These are phyloP conservation scores for Xylaria polymorpha DNA, from an alignment of 2,329 filamentous ascomycete genomes.

Conservation along the genomic window DNA sequence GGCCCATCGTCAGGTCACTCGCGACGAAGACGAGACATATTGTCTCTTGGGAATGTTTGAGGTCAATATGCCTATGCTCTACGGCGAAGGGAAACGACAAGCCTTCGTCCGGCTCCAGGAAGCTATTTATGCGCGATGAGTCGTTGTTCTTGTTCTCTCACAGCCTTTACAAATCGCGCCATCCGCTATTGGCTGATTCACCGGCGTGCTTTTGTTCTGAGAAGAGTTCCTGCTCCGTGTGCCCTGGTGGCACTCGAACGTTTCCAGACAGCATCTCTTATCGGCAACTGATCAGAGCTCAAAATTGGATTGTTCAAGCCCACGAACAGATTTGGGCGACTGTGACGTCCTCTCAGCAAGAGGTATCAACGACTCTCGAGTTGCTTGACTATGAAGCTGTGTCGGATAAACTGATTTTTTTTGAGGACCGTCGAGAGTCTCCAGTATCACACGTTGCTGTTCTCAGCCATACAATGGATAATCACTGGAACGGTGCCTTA, in stretches of 20 bases:
- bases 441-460: background rate
- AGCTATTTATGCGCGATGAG: constrained; percentile 8
- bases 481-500: background rate
- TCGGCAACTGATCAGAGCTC: background rate
- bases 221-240: background rate
- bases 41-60: constrained; percentile 24
- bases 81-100: constrained; percentile 17
- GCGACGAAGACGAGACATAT: constrained; percentile 27
- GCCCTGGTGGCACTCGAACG: too few species aligned
- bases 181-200: constrained; percentile 9
- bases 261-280: background rate
- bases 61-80: constrained; percentile 26
- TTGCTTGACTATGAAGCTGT: background rate
- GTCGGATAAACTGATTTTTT: background rate
- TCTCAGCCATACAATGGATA: background rate
- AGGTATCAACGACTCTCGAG: background rate
- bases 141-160: constrained; percentile 10
- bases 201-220: constrained; percentile 12
- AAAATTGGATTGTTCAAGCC: background rate
- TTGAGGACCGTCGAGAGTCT: background rate
- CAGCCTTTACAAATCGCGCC: background rate
- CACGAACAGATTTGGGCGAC: constrained; percentile 6
- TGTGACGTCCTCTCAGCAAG: background rate
- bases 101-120: constrained; percentile 25
- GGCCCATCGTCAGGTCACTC: constrained; percentile 7